Evolutionary conservation across 2,329 filamentous ascomycete species (phyloP).

Genomic region (Albophoma yamanashiensis): DNA sequence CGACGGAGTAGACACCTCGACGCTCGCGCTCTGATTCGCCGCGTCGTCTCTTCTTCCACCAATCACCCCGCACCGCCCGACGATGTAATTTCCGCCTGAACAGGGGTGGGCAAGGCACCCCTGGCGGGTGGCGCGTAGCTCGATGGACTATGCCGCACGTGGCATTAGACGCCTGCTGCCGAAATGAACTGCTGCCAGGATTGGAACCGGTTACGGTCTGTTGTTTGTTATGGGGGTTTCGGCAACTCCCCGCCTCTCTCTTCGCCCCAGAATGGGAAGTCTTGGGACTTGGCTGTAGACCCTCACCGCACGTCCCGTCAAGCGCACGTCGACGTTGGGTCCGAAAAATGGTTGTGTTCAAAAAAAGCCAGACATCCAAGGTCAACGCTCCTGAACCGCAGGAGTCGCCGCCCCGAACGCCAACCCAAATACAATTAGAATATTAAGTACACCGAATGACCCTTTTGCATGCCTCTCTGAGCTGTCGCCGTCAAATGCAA

Average conservation of each 20-base stretch:
- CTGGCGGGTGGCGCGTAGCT: neutral
- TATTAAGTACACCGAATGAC: conserved; percentile 29
- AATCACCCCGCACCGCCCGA: neutral
- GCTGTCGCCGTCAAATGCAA: conserved; percentile 12
- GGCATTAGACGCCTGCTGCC: neutral
- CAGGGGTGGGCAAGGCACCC: neutral
- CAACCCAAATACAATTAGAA: conserved; percentile 30
- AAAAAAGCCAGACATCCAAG: conserved; percentile 11
- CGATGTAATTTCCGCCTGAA: conserved; percentile 2
- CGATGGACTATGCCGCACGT: neutral
- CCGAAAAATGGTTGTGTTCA: conserved; percentile 4
- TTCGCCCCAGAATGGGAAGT: neutral
- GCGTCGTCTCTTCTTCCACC: neutral
- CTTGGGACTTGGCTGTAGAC: neutral
- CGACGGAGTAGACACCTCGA: too few species aligned
- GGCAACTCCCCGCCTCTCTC: neutral
- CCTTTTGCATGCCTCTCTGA: conserved; percentile 3
- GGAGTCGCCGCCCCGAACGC: conserved; percentile 10
- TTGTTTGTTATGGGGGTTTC: neutral
- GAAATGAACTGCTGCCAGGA: neutral
- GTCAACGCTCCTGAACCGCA: conserved; percentile 5
- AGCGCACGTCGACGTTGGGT: neutral
- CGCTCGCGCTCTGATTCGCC: neutral
- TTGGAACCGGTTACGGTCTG: neutral
- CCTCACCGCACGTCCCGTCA: neutral